A percentile compares a stretch with the other conserved stretches of the same genome.
phyloP scores from a whole-genome alignment of 371 early-diverging fungal genomes.

The Rhizomucor pusillus region DNA sequence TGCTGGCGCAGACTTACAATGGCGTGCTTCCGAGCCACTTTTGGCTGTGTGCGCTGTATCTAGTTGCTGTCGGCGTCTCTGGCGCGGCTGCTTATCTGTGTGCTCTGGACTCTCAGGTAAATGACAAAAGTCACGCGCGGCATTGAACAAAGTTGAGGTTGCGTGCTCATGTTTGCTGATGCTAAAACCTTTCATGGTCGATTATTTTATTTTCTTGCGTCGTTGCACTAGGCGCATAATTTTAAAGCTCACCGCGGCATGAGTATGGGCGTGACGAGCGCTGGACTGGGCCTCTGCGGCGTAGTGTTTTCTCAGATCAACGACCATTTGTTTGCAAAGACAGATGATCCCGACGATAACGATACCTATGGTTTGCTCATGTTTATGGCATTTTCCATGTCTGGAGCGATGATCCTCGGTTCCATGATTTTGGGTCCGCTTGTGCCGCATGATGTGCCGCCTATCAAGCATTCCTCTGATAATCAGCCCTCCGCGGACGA shows the following conservation, averaged over 20 bases:
- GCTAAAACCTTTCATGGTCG: neutral
- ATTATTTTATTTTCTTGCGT: neutral
- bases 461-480: neutral
- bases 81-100: slow-evolving; percentile 45
- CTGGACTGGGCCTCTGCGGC: slow-evolving; percentile 37
- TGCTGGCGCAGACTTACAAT: slow-evolving; percentile 40
- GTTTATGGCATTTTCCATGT: slow-evolving; percentile 29
- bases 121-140: neutral
- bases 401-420: slow-evolving; percentile 24
- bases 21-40: slow-evolving; percentile 31
- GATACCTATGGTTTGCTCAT: slow-evolving; percentile 33
- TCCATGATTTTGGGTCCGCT: slow-evolving; percentile 35
- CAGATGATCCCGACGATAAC: slow-evolving; percentile 12
- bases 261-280: slow-evolving; percentile 42
- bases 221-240: slow-evolving; percentile 24
- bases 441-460: neutral
- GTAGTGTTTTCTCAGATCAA: slow-evolving; percentile 47
- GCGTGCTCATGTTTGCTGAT: too few species aligned
- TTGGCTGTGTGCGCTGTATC: slow-evolving; percentile 33
- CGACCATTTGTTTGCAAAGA: slow-evolving; percentile 30
- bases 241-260: slow-evolving; percentile 43
- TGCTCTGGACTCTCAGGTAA: slow-evolving; percentile 46
- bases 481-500: too few species aligned
- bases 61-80: slow-evolving; percentile 27
- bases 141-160: too few species aligned